Conservation (phyloP, 2,329 filamentous ascomycete genomes). For the Phaeosphaeria sp. region DNA sequence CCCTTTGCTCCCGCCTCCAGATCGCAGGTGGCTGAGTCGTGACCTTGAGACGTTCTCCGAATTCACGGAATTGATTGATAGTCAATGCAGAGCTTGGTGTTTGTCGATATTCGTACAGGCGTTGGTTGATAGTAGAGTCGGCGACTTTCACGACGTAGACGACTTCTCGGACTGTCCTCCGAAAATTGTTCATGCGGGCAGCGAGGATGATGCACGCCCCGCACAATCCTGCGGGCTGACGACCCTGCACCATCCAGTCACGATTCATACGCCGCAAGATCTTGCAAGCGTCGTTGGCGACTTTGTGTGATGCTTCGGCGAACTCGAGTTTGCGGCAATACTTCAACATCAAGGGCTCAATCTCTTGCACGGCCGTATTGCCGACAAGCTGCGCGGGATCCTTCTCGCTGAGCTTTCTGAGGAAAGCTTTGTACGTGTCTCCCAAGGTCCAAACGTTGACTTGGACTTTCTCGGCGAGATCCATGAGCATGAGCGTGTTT, state of each 20-base stretch:
- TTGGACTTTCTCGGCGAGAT: constrained; percentile 83
- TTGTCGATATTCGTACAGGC: constrained; percentile 87
- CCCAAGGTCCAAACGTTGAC: constrained; percentile 94
- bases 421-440: constrained; percentile 83
- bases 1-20: constrained; percentile 67
- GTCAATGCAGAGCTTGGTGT: constrained; percentile 86
- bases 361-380: constrained; percentile 69
- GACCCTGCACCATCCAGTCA: constrained; percentile 96
- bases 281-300: constrained; percentile 85
- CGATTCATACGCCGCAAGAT: constrained; percentile 92
- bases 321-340: constrained; percentile 95
- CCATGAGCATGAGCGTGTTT: constrained; percentile 91
- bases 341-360: constrained; percentile 88
- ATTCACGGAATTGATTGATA: constrained; percentile 81
- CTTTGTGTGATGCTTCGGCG: constrained; percentile 77
- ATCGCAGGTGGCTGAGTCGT: constrained; percentile 75
- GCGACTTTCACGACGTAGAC: constrained; percentile 99
- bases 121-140: constrained; percentile 89
- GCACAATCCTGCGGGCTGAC: constrained; percentile 90
- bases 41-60: constrained; percentile 72
- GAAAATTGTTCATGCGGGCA: constrained; percentile 97
- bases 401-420: constrained; percentile 71
- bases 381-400: constrained; percentile 51
- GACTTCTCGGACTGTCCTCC: constrained; percentile 88
- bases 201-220: constrained; percentile 94